Percentiles rank a stretch among this genome's conserved stretches.
Evolutionary conservation across 2,329 filamentous ascomycete species (phyloP).

Genomic region (Calonectria multiphialidica): DNA sequence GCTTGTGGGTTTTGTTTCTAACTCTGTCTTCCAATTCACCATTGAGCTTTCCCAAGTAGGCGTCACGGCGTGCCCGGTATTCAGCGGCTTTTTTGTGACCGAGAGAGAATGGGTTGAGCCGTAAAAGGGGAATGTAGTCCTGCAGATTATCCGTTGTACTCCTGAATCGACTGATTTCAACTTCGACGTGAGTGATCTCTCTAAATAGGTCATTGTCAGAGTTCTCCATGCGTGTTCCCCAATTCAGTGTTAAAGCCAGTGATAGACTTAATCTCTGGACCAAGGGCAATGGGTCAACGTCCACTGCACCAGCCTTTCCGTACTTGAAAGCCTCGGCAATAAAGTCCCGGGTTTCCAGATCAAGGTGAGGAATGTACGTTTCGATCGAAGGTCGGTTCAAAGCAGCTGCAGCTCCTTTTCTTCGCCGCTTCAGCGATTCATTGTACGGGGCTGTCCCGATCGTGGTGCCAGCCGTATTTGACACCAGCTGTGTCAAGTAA

Average conservation of each 20-base stretch:
- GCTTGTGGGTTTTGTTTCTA: slow-evolving; percentile 69
- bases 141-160: slow-evolving; percentile 72
- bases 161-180: slow-evolving; percentile 69
- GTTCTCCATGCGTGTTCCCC: slow-evolving; percentile 70
- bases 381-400: no score
- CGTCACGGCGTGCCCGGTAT: slow-evolving; percentile 72
- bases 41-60: slow-evolving; percentile 70
- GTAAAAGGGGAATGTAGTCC: slow-evolving; percentile 70
- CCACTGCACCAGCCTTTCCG: no score
- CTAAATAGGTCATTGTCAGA: slow-evolving; percentile 71
- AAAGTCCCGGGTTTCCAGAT: no score
- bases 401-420: no score
- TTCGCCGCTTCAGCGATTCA: no score
- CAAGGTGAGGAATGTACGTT: no score
- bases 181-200: slow-evolving; percentile 73
- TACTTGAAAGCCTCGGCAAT: no score
- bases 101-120: slow-evolving; percentile 73
- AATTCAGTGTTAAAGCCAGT: slow-evolving; percentile 74
- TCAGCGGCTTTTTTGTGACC: no score
- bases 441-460: no score
- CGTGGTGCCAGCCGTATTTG: no score
- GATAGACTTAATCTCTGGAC: slow-evolving; percentile 74
- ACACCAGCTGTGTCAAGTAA: no score
- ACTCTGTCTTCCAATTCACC: slow-evolving; percentile 70
- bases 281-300: slow-evolving; percentile 77